These are phyloP conservation scores for Hibiscus mutabilis DNA, from an alignment of 345 rosid genomes.

Conservation along the genomic window DNA sequence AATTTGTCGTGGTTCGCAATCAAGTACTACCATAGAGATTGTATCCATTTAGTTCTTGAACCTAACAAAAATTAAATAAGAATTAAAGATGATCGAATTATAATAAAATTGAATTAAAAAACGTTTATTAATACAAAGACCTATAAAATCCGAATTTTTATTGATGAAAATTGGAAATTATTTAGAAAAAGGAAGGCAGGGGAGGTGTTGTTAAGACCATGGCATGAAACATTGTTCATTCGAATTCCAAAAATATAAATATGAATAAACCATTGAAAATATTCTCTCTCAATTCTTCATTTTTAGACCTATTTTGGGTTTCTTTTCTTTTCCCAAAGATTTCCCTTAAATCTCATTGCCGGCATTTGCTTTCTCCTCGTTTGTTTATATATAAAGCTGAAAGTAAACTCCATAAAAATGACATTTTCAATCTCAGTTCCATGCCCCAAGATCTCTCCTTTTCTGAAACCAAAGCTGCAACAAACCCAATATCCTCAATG, in stretches of 20 bases:
- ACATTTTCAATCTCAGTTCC: conserved; percentile 57
- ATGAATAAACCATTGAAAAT: neutral
- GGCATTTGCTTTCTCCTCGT: neutral
- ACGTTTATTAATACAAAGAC: too few relatives aligned
- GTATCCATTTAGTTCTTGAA: too few relatives aligned
- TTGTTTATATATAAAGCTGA: neutral
- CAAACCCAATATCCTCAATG: neutral
- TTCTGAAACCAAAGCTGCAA: neutral
- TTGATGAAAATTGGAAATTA: neutral
- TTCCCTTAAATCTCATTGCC: conserved; percentile 28
- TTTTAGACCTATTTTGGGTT: neutral
- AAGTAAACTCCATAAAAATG: conserved; percentile 26
- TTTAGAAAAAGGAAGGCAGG: neutral
- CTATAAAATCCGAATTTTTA: too few relatives aligned
- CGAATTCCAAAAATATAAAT: neutral
- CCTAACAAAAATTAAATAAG: too few relatives aligned
- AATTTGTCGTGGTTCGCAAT: too few relatives aligned
- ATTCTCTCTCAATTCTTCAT: neutral
- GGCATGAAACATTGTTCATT: conserved; percentile 3
- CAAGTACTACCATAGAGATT: too few relatives aligned
- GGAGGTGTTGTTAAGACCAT: conserved; percentile 4
- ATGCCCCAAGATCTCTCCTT: conserved; percentile 47
- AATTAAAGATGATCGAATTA: too few relatives aligned
- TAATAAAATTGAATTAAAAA: too few relatives aligned
- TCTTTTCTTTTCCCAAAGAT: conserved; percentile 4